phyloP scores from a whole-genome alignment of 1,284 basidiomycete species.

The Sporisorium sorghi region DNA sequence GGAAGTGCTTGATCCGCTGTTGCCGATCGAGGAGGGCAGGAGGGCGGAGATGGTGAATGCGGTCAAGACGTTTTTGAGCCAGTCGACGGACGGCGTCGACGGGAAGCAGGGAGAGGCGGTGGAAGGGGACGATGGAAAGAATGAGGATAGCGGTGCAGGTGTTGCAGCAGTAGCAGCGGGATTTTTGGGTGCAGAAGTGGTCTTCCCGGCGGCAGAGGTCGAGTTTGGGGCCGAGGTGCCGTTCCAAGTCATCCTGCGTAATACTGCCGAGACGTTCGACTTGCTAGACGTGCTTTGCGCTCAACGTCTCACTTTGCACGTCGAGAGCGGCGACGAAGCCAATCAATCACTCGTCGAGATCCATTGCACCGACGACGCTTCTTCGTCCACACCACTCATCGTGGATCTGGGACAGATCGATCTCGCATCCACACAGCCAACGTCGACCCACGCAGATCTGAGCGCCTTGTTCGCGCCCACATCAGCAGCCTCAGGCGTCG shows the following conservation, averaged over 20 bases:
- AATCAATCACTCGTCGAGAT: slow-evolving; percentile 4
- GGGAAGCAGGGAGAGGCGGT: neutral
- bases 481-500: neutral
- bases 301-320: slow-evolving; percentile 5
- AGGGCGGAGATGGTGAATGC: slow-evolving; percentile 13
- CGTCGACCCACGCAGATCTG: neutral
- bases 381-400: neutral
- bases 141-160: neutral
- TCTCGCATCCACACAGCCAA: neutral
- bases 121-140: neutral
- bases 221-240: slow-evolving; percentile 13
- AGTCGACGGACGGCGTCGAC: slow-evolving; percentile 3
- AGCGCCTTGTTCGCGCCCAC: neutral
- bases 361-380: neutral
- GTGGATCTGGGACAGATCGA: slow-evolving; percentile 21
- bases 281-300: slow-evolving; percentile 4
- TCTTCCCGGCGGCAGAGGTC: slow-evolving; percentile 23
- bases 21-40: slow-evolving; percentile 8
- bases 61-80: slow-evolving; percentile 11
- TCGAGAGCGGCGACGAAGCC: slow-evolving; percentile 11
- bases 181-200: slow-evolving; percentile 6
- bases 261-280: slow-evolving; percentile 8
- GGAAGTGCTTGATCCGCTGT: slow-evolving; percentile 20
- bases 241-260: slow-evolving; percentile 29
- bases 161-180: neutral